A percentile compares a stretch with the other conserved stretches of the same genome.
Conservation (phyloP, 306 rosid species). For the Glycine soja region DNA sequence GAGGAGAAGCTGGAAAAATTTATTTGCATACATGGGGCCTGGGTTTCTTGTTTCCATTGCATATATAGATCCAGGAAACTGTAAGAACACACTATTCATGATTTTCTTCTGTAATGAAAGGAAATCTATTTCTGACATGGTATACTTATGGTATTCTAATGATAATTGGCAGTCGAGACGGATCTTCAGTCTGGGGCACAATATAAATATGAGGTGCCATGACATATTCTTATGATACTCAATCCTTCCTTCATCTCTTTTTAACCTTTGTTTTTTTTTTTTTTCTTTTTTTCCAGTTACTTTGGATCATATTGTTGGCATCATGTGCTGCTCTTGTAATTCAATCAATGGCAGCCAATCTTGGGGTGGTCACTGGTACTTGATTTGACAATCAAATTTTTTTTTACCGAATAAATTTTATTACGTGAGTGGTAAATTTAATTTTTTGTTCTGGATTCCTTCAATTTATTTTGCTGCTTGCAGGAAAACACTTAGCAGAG, state of each 20-base stretch:
- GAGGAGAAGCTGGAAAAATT: slow-evolving; percentile 94
- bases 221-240: slow-evolving; percentile 25
- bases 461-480: slow-evolving; percentile 46
- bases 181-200: slow-evolving; percentile 97
- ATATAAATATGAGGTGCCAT: slow-evolving; percentile 78
- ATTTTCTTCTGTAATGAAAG: slow-evolving; percentile 33
- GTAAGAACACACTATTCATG: slow-evolving; percentile 61
- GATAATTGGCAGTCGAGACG: slow-evolving; percentile 77
- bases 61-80: slow-evolving; percentile 98
- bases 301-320: slow-evolving; percentile 96
- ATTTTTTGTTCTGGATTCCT: not conserved
- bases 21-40: slow-evolving; percentile 94
- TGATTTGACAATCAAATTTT: slow-evolving; percentile 17
- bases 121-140: slow-evolving; percentile 5
- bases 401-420: not conserved
- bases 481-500: slow-evolving; percentile 99
- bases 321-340: slow-evolving; percentile 94
- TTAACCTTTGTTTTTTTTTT: slow-evolving; percentile 12
- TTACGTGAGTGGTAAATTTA: not conserved
- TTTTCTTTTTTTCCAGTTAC: slow-evolving; percentile 59
- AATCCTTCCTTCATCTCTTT: slow-evolving; percentile 17
- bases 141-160: slow-evolving; percentile 2
- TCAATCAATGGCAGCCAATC: slow-evolving; percentile 95
- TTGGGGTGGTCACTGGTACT: slow-evolving; percentile 96
- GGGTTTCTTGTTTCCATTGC: slow-evolving; percentile 99